Evolutionary conservation across 2,329 filamentous ascomycete species (phyloP), one percentile per base, ranked within the genome.

Genomic region (Pseudocercospora crystallina): DNA sequence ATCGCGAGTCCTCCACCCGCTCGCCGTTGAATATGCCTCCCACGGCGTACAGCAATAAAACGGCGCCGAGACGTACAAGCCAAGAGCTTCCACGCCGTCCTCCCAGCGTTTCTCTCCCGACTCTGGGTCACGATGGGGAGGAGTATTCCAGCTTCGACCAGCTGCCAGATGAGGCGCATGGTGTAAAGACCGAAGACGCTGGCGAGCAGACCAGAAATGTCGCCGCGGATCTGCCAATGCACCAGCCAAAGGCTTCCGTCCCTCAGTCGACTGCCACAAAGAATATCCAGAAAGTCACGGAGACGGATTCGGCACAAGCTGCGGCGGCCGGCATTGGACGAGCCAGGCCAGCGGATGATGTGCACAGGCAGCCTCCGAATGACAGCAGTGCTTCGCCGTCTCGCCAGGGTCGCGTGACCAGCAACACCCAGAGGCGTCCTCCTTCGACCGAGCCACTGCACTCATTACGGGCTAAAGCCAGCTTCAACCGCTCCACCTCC

Each of bases 181-280:
- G 48, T 20, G 66, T 69, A 36, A 40, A 45, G 26, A 41, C 41
- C 8, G 38, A 43, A 9, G 37, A 36, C 5, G 66, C 70, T 33
- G 65, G 54, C 15, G 57, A 61, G 46, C 75, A 60, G 73, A 80
- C 65, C 55, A 84, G 88, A 64, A 89, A 85, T 61, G 78, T 96
- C 49, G 86, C 82, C 59, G 83, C 86, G 50, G 89, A 95, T 65
- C 74, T 96, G 62, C 87, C 94, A 71, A 82, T 97, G 51, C 84
- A 95, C 71, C 90, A 91, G 51, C 92, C 92, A 2, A 94, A 85
- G 71, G 90, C 92, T 5, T 95, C 90, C 11, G 78, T 96, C 57
- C 87, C 91, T 8, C 83, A 82, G 39, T 82, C 83, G 14, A 94
- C 86, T 63, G 90, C 91, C 53, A 94, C 90, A 72, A 83, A 89